Evolutionary conservation across 345 rosid genomes (phyloP), one percentile per base, ranked within the genome.

Genomic region (Populus alba): DNA sequence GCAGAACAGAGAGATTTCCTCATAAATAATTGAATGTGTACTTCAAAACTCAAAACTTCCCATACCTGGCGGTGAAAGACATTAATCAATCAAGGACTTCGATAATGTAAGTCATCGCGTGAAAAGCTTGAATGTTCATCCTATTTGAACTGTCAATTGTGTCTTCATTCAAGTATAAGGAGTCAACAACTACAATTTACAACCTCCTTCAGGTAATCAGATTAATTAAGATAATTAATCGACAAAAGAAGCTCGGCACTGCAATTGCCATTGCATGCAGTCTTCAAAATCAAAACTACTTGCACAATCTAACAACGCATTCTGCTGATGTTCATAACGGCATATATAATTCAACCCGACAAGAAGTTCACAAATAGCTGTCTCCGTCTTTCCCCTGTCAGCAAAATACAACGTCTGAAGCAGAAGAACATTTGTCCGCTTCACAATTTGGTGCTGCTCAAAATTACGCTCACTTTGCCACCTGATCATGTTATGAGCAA

Each of bases 241-340:
- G 33, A 81, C 76, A 66, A 76, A 87, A 51, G 86, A 82, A 74
- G 84, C 83, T 62, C 87, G 76, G 66, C 78, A 88, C 80, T 93
- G 97, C 81, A 87, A 74, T 71, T 93, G 98, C 99, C 99, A 93
- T 81, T 93, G 92, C 86, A 92, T 76, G 78, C 98, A 95, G 82
- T 90, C 98, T 80, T 92, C 98, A 73, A 88, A 92, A 89, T 95
- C 99, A 55, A 95, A 95, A 83, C 99, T 95, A 85, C 99, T 95
- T 0, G 96, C 91, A 63, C 98, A 95, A 78, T 95, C 99, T 82
- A 92, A 63, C 74, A 93, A 81, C 2, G 98, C 97, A 39, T 92
- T 93, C 75, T 91, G 97, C 77, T 95, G 99, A 55, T 88, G 96
- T 80, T 93, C 98, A 25, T 93, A 95, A 39, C 93, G 95, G 22